Percentiles rank a stretch among this genome's conserved stretches.
These are phyloP conservation scores for Sordariomycetes sp. DNA, from an alignment of 2,329 filamentous ascomycete genomes.

Conservation along the genomic window DNA sequence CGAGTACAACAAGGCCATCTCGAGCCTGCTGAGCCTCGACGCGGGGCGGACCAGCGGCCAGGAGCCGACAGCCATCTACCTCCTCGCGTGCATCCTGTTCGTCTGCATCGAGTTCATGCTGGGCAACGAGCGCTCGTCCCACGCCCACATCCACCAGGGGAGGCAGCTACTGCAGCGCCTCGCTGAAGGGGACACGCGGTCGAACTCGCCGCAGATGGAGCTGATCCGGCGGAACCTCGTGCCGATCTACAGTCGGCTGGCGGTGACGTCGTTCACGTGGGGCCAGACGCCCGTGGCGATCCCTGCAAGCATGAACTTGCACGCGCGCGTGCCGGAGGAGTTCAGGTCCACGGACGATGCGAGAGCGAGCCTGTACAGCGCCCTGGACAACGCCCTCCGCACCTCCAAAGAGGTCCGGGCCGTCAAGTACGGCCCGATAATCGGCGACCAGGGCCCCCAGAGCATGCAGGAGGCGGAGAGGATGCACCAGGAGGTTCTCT, in stretches of 20 bases:
- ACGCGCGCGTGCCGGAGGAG: conserved; percentile 17
- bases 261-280: conserved; percentile 28
- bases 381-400: conserved; percentile 26
- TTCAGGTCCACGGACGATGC: conserved; percentile 23
- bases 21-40: conserved; percentile 14
- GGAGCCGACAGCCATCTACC: conserved; percentile 12
- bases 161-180: conserved; percentile 27
- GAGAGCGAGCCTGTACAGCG: conserved; percentile 20
- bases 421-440: not conserved
- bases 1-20: conserved; percentile 25
- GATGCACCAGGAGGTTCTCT: conserved; percentile 21
- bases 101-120: conserved; percentile 19
- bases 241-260: conserved; percentile 31
- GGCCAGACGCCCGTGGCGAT: conserved; percentile 24
- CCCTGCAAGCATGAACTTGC: conserved; percentile 20
- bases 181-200: conserved; percentile 6
- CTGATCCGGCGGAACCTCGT: conserved; percentile 27
- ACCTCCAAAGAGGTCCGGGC: conserved; percentile 19
- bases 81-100: conserved; percentile 19
- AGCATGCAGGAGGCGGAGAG: conserved; percentile 15
- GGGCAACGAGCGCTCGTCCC: conserved; percentile 9
- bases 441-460: conserved; percentile 7
- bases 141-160: conserved; percentile 28
- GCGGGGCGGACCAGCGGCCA: conserved; percentile 1
- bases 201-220: conserved; percentile 18